Conservation (phyloP, 164 flowering plant species). For the Macadamia integrifolia region DNA sequence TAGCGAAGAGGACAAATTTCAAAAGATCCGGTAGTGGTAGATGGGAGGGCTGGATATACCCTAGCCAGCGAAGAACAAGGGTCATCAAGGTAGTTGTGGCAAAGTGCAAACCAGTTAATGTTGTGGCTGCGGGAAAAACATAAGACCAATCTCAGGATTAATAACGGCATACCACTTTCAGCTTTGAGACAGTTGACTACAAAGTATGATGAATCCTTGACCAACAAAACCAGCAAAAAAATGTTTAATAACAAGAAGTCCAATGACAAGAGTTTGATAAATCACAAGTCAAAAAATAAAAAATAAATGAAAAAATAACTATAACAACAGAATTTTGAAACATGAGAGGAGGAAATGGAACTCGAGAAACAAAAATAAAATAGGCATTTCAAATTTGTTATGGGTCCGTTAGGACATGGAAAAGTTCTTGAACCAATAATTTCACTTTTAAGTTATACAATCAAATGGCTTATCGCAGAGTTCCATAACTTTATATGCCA, state of each 20-base stretch:
- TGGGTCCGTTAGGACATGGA: too few species aligned
- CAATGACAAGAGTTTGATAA: neutral
- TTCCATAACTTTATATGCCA: too few species aligned
- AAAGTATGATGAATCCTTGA: neutral
- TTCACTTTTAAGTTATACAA: too few species aligned
- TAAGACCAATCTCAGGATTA: conserved; percentile 1
- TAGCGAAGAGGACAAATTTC: conserved; percentile 74
- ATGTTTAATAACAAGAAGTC: neutral
- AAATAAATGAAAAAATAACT: neutral
- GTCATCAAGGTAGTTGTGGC: conserved; percentile 80
- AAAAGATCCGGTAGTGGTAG: conserved; percentile 68
- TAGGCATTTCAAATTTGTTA: too few species aligned
- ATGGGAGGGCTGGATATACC: conserved; percentile 72
- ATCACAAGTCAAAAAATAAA: neutral
- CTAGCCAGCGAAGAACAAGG: conserved; percentile 56
- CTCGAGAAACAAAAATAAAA: too few species aligned
- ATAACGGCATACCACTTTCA: neutral
- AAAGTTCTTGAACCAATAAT: too few species aligned
- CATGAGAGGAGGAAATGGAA: too few species aligned
- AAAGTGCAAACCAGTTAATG: conserved; percentile 90
- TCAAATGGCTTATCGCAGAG: too few species aligned
- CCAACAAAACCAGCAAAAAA: neutral
- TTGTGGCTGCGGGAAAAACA: conserved; percentile 62
- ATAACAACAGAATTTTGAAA: too few species aligned
- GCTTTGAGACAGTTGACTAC: neutral